phyloP scores from a whole-genome alignment of 345 rosid genomes.

The Eutrema japonicum region DNA sequence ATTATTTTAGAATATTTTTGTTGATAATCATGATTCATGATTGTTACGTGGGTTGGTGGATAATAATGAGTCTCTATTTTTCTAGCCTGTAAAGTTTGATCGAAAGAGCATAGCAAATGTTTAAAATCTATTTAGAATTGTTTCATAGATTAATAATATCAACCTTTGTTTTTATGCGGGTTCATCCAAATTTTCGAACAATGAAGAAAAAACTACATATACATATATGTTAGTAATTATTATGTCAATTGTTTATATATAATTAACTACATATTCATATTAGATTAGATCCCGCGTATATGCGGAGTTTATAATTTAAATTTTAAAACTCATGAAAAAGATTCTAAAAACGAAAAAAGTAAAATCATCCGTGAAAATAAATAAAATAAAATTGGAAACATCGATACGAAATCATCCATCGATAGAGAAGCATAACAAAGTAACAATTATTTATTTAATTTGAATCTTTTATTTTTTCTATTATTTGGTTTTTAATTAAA shows the following conservation, averaged over 20 bases:
- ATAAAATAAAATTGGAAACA: too few relatives aligned
- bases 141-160: background rate
- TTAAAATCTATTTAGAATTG: conserved; percentile 13
- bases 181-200: conserved; percentile 6
- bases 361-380: too few relatives aligned
- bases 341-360: too few relatives aligned
- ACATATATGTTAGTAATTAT: background rate
- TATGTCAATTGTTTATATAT: background rate
- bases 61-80: conserved; percentile 40
- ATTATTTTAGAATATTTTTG: conserved; percentile 22
- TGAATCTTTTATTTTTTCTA: too few relatives aligned
- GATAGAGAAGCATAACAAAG: too few relatives aligned
- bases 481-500: too few relatives aligned
- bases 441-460: too few relatives aligned
- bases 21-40: conserved; percentile 36
- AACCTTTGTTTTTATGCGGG: conserved; percentile 11
- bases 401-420: too few relatives aligned
- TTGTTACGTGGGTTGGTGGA: conserved; percentile 37
- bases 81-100: conserved; percentile 42
- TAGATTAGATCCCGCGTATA: too few relatives aligned
- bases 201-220: too few relatives aligned
- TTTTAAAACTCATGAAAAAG: too few relatives aligned
- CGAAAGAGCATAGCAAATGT: conserved; percentile 24
- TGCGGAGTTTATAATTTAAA: too few relatives aligned
- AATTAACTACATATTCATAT: background rate